Percentiles rank a stretch among this genome's conserved stretches.
These are phyloP conservation scores for Imleria badia DNA, from an alignment of 768 basidiomycete species.

Conservation along the genomic window DNA sequence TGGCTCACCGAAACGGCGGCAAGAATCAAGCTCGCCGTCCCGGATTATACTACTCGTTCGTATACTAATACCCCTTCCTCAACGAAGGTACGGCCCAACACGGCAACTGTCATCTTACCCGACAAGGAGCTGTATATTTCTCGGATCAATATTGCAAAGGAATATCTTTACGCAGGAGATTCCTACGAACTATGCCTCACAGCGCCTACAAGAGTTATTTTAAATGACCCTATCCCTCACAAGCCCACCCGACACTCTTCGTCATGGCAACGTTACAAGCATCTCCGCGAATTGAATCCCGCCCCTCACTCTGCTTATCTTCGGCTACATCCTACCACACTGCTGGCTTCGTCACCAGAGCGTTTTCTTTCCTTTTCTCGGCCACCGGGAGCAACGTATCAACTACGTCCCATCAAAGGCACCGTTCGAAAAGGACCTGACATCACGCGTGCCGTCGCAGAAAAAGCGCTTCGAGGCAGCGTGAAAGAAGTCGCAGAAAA, in stretches of 20 bases:
- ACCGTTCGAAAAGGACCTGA: slow-evolving; percentile 73
- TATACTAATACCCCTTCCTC: slow-evolving; percentile 22
- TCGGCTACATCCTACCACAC: slow-evolving; percentile 70
- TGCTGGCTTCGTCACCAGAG: slow-evolving; percentile 89
- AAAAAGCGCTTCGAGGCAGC: slow-evolving; percentile 59
- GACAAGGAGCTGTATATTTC: slow-evolving; percentile 60
- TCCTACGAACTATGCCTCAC: slow-evolving; percentile 95
- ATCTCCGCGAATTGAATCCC: slow-evolving; percentile 73
- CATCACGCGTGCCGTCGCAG: slow-evolving; percentile 64
- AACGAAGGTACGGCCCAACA: slow-evolving; percentile 23
- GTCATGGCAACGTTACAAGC: slow-evolving; percentile 76
- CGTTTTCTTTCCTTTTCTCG: slow-evolving; percentile 84
- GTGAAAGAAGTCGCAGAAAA: slow-evolving; percentile 95
- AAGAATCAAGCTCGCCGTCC: slow-evolving; percentile 14
- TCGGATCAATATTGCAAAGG: slow-evolving; percentile 68
- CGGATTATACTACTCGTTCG: slow-evolving; percentile 12
- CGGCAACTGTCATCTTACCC: slow-evolving; percentile 48
- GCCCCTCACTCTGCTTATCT: slow-evolving; percentile 86
- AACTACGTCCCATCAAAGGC: slow-evolving; percentile 94
- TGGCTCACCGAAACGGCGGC: slow-evolving; percentile 55
- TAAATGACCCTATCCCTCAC: slow-evolving; percentile 36
- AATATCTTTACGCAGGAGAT: slow-evolving; percentile 77
- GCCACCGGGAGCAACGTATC: slow-evolving; percentile 61
- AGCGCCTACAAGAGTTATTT: slow-evolving; percentile 58
- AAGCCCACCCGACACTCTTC: slow-evolving; percentile 19